phyloP scores from a whole-genome alignment of 306 rosid genomes.

The Morella rubra region DNA sequence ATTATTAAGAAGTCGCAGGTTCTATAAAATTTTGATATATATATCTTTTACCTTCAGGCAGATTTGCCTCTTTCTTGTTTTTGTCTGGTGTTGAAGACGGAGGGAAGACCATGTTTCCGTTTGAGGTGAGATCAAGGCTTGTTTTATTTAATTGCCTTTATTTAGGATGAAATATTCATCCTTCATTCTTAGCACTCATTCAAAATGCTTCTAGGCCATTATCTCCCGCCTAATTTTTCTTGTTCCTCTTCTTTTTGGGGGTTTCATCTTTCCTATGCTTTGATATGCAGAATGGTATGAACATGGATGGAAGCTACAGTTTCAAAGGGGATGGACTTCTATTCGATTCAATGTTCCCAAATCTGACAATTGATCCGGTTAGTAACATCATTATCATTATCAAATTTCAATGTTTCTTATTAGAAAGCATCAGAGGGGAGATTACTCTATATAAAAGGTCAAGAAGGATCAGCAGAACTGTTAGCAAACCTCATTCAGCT shows the following conservation, averaged over 20 bases:
- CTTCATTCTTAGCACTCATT: slow-evolving; percentile 13
- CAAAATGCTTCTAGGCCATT: neutral
- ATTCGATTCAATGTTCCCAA: slow-evolving; percentile 71
- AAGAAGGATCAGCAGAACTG: neutral
- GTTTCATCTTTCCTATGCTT: slow-evolving; percentile 6
- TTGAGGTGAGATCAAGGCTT: slow-evolving; percentile 57
- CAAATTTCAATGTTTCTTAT: neutral
- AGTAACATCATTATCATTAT: slow-evolving; percentile 32
- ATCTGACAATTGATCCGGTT: slow-evolving; percentile 80
- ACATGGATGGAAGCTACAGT: slow-evolving; percentile 59
- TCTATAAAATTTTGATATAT: neutral
- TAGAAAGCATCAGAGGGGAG: neutral
- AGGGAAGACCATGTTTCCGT: slow-evolving; percentile 89
- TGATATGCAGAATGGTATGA: slow-evolving; percentile 66
- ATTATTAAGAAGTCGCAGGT: neutral
- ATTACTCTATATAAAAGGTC: neutral
- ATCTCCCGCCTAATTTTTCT: neutral
- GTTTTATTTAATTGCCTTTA: neutral
- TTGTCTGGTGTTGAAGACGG: slow-evolving; percentile 81
- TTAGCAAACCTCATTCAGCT: neutral
- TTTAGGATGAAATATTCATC: neutral
- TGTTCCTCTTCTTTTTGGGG: neutral
- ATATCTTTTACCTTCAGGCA: slow-evolving; percentile 30
- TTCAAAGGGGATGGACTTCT: slow-evolving; percentile 84
- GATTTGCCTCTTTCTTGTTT: slow-evolving; percentile 79